Evolutionary conservation across 2,329 filamentous ascomycete genomes (phyloP).

Genomic region (Cercospora brassicicola): DNA sequence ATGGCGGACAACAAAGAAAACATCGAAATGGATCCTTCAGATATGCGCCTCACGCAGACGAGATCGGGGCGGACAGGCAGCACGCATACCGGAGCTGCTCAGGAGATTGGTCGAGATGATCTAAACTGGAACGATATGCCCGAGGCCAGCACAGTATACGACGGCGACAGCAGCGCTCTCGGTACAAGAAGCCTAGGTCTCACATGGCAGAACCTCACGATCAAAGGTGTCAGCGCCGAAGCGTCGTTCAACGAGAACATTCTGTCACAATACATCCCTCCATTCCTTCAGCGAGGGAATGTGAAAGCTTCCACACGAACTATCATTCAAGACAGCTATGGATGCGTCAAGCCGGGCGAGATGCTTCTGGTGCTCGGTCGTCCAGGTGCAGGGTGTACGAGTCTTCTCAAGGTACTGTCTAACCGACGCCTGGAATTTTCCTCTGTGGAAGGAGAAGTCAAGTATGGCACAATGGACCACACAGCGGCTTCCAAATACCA

Average conservation of each 20-base stretch:
- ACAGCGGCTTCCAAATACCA: constrained; percentile 46
- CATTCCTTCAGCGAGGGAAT: not conserved
- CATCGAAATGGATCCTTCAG: not conserved
- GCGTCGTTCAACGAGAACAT: constrained; percentile 63
- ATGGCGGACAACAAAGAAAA: not conserved
- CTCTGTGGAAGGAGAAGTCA: constrained; percentile 57
- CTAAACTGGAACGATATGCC: not conserved
- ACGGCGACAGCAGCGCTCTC: not conserved
- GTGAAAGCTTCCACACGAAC: constrained; percentile 46
- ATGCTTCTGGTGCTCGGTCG: constrained; percentile 35
- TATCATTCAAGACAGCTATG: constrained; percentile 60
- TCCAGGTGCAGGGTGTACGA: constrained; percentile 55
- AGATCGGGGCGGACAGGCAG: not conserved
- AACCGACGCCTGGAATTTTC: constrained; percentile 54
- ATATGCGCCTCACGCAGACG: not conserved
- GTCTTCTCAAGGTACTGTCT: constrained; percentile 67
- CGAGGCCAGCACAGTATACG: not conserved
- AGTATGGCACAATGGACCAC: constrained; percentile 52
- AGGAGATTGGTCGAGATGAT: not conserved
- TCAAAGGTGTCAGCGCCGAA: constrained; percentile 62
- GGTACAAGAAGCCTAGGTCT: constrained; percentile 51
- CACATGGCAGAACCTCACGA: constrained; percentile 64
- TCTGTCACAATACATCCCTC: constrained; percentile 52
- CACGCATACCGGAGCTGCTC: not conserved
- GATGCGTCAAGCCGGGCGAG: constrained; percentile 64